Conservation (phyloP, 2,329 filamentous ascomycete genomes). For the Cladosporium sp. region DNA sequence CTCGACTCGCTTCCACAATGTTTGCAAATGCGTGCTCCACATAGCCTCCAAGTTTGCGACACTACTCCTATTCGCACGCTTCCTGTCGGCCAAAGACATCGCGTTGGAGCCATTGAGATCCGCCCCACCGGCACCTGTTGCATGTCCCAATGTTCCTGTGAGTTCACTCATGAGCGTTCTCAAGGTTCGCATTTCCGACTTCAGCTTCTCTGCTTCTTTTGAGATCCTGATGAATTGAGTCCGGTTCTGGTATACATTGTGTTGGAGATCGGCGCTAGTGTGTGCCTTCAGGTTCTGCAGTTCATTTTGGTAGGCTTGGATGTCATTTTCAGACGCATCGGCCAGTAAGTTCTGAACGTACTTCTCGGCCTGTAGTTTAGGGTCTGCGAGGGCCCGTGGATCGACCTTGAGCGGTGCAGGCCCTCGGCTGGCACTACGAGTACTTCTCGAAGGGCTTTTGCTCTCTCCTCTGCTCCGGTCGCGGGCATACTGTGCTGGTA, state of each 20-base stretch:
- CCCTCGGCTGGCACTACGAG: slow-evolving; percentile 35
- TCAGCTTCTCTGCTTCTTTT: slow-evolving; percentile 97
- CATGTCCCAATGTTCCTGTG: slow-evolving; percentile 50
- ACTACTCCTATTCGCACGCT: slow-evolving; percentile 78
- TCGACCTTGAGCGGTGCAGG: slow-evolving; percentile 62
- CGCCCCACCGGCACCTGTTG: slow-evolving; percentile 37
- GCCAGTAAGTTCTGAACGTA: slow-evolving; percentile 60
- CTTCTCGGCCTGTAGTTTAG: slow-evolving; percentile 74
- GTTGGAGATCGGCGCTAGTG: slow-evolving; percentile 79
- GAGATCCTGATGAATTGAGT: slow-evolving; percentile 99
- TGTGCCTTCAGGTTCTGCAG: slow-evolving; percentile 73
- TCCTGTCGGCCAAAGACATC: slow-evolving; percentile 39
- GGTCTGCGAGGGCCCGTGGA: slow-evolving; percentile 72
- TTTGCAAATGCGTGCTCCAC: slow-evolving; percentile 66
- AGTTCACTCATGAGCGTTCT: slow-evolving; percentile 89
- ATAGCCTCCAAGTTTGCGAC: slow-evolving; percentile 70
- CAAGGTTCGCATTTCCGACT: slow-evolving; percentile 89
- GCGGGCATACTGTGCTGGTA: slow-evolving; percentile 53
- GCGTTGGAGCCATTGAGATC: slow-evolving; percentile 32
- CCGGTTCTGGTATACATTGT: slow-evolving; percentile 94
- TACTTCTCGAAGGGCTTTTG: slow-evolving; percentile 21
- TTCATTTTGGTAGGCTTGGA: slow-evolving; percentile 72
- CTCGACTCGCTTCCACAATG: slow-evolving; percentile 94
- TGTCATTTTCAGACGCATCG: slow-evolving; percentile 83
- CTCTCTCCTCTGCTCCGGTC: slow-evolving; percentile 6